Base-by-base conservation (phyloP, 257 asterid genomes). In the Paraleonurus japonicus region DNA sequence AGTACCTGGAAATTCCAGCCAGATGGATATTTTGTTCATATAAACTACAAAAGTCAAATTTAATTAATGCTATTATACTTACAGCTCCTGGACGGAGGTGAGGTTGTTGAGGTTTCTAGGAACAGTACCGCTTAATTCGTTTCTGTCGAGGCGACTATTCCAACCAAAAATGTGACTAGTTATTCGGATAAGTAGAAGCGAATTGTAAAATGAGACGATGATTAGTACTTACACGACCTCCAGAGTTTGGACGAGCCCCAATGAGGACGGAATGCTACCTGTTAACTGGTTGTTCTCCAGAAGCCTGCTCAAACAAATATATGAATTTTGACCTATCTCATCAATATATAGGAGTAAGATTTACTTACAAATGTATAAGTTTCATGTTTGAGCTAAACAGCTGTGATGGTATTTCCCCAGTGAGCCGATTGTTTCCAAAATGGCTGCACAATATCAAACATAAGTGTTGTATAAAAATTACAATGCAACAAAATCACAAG, bases 331-430 rank as follows among this genome's bases (percentile, higher is more conserved):
- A 48, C 54, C 32, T 66, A 47, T 26, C 16, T 15, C 3, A 17
- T 20, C 60, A 51, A 15, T 8, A 0, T 17, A 43, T 2, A 51
- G 4, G 8, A 9, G 26, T 32, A 23, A 30, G 19, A 16, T 30
- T 27, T 65, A 76, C 99, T 91, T 84, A 95, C 99, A 95, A 55
- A 75, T 95, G 99, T 72, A 81, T 85, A 57, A 95, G 90, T 53
- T 79, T 51, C 86, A 84, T 65, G 53, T 83, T 63, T 43, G 96
- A 79, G 83, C 69, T 77, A 66, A 95, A 92, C 70, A 95, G 84
- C 72, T 70, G 67, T 33, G 92, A 0, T 59, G 99, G 96, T 65
- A 95, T 83, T 57, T 70, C 92, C 60, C 97, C 99, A 23, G 89
- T 78, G 47, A 95, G 79, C 80, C 64, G 81, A 74, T 95, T 95